phyloP scores from a whole-genome alignment of 2,329 filamentous ascomycete genomes.

The Penicillium fuscoglaucum region DNA sequence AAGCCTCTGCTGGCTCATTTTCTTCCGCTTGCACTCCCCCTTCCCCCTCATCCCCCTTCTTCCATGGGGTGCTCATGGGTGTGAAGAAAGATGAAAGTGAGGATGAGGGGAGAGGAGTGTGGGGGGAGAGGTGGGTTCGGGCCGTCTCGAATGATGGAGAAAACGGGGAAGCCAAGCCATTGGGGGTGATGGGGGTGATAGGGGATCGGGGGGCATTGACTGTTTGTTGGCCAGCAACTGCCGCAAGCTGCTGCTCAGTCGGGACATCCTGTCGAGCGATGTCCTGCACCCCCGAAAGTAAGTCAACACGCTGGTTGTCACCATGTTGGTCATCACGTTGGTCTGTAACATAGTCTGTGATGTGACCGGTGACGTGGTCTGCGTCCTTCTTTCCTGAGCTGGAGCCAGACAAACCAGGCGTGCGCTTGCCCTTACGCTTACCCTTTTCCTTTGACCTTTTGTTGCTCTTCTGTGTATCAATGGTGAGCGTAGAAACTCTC shows the following conservation, averaged over 20 bases:
- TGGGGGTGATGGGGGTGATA: neutral
- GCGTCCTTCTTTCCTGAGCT: neutral
- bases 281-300: neutral
- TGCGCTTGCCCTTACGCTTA: neutral
- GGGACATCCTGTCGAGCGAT: too few species aligned
- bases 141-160: conserved; percentile 1
- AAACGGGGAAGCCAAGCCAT: neutral
- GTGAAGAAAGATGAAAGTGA: neutral
- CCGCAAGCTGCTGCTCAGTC: conserved; percentile 1
- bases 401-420: neutral
- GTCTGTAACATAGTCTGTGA: neutral
- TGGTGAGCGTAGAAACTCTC: neutral
- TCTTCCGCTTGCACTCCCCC: neutral
- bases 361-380: neutral
- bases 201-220: neutral
- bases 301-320: neutral
- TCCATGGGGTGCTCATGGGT: neutral
- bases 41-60: neutral
- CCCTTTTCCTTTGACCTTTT: neutral
- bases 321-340: neutral
- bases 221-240: neutral
- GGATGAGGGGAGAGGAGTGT: neutral
- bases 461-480: neutral
- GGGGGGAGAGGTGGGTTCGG: conserved; percentile 2
- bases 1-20: neutral